Base-by-base conservation (phyloP, 768 basidiomycete genomes). In the Strobilomyces echinocephalus region DNA sequence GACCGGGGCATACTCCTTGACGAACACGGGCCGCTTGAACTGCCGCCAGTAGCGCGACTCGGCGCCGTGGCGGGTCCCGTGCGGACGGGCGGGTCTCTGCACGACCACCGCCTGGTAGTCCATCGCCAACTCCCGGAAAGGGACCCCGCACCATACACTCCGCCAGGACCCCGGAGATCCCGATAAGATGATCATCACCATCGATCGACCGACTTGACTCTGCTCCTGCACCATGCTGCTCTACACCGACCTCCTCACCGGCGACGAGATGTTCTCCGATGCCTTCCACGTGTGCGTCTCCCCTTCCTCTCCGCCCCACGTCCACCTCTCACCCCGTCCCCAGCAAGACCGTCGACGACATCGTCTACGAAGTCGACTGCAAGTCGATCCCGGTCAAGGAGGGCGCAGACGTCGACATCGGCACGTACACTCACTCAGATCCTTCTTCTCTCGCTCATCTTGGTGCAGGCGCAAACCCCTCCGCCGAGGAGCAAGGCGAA, bases 1-100 rank as follows among this genome's bases (percentile, higher is more conserved):
- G 60, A 99, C 85, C 15, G 95, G 93, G 0, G 93, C 92, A 67
- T 95, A 95, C 75, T 97, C 92, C 72, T 97, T 97, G 69, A 98
- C 81, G 69, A 98, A 99, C 1, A 97, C 88, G 4, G 91, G 91
- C 54, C 88, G 79, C 60, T 85, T 91, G 72, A 88, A 93, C 63
- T 87, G 84, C 43, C 91, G 80, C 91, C 91, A 94, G 69, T 89
- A 83, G 59, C 87, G 76, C 3, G 88, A 88, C 69, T 94, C 91
- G 44, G 85, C 66, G 49, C 76, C 81, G 60, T 85, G 87, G 61
- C 80, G 85, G 8, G 80, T 72, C 8, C 81, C 66, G 18, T 75
- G 76, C 24, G 80, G 78, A 53, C 84, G 79, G 15, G 83, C 67
- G 64, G 83, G 84, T 59, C 74, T 71, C 52, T 75, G 73, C 51